Conservation (phyloP, 192 early-diverging fungal species). For the Backusella psychrophila region DNA sequence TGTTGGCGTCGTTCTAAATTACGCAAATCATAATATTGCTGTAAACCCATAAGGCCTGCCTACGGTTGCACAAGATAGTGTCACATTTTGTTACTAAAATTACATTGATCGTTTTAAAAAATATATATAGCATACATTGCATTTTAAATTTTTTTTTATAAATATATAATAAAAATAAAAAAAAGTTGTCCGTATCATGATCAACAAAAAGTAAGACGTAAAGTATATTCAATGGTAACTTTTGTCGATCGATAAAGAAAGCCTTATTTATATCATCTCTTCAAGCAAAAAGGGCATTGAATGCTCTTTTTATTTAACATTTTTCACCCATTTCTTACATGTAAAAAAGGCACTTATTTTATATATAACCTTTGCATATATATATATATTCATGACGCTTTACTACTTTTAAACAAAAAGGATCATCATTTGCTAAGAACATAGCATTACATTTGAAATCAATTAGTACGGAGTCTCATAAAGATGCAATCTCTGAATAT, state of each 20-base stretch:
- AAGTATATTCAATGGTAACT: not conserved
- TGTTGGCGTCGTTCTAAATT: conserved; percentile 23
- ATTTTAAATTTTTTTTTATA: not conserved
- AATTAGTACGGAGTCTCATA: no score
- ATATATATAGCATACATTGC: no score
- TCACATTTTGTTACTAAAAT: not conserved
- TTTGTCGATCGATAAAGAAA: not conserved
- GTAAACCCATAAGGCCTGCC: not conserved
- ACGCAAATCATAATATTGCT: not conserved
- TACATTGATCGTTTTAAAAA: not conserved
- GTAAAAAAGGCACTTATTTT: no score
- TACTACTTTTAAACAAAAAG: not conserved
- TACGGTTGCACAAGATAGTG: not conserved
- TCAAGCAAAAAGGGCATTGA: not conserved
- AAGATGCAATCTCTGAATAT: no score
- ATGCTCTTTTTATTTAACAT: not conserved
- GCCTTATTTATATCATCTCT: not conserved
- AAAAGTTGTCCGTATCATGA: not conserved
- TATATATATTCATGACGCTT: not conserved
- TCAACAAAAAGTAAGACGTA: not conserved
- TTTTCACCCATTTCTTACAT: not conserved
- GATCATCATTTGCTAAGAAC: not conserved
- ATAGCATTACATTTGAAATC: not conserved
- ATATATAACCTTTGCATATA: no score
- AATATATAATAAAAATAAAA: not conserved